Evolutionary conservation across 1,284 basidiomycete species (phyloP).

Genomic region (Tetrapyrgos nigripes): DNA sequence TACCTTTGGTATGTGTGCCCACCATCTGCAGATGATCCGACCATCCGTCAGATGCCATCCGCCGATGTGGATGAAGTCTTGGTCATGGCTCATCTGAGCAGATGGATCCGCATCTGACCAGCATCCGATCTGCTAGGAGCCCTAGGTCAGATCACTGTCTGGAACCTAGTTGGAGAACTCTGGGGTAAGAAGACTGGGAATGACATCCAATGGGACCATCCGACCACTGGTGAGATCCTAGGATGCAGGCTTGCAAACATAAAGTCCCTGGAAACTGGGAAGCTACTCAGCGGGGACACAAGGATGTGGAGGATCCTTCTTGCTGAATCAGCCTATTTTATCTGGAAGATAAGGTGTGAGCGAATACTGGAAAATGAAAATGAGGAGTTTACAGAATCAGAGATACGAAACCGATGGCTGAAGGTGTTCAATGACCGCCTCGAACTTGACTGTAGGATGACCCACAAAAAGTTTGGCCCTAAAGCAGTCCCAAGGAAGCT

Average conservation of each 20-base stretch:
- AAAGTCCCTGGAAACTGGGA: not conserved
- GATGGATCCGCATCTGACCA: too few species aligned
- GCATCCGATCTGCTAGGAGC: too few species aligned
- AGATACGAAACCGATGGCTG: constrained; percentile 5
- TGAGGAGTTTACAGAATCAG: not conserved
- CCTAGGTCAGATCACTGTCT: too few species aligned
- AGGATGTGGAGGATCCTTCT: constrained; percentile 23
- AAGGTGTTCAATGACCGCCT: constrained; percentile 5
- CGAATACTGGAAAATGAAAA: constrained; percentile 17
- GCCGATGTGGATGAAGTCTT: too few species aligned
- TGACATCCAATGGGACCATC: not conserved
- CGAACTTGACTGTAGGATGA: constrained; percentile 21
- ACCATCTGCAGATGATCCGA: too few species aligned
- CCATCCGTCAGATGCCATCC: too few species aligned
- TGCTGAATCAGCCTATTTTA: constrained; percentile 24
- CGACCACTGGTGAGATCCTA: constrained; percentile 12
- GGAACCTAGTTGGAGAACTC: constrained; percentile 20
- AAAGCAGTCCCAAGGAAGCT: constrained; percentile 13
- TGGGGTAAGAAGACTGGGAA: constrained; percentile 13
- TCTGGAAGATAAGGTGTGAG: constrained; percentile 25
- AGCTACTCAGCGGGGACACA: not conserved
- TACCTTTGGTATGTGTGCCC: too few species aligned
- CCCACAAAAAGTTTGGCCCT: constrained; percentile 18
- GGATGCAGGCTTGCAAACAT: constrained; percentile 13
- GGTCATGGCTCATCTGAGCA: too few species aligned